A percentile compares a stretch with the other conserved stretches of the same genome.
phyloP scores from a whole-genome alignment of 2,329 filamentous ascomycete genomes.

The Chrysoporthe austroafricana region DNA sequence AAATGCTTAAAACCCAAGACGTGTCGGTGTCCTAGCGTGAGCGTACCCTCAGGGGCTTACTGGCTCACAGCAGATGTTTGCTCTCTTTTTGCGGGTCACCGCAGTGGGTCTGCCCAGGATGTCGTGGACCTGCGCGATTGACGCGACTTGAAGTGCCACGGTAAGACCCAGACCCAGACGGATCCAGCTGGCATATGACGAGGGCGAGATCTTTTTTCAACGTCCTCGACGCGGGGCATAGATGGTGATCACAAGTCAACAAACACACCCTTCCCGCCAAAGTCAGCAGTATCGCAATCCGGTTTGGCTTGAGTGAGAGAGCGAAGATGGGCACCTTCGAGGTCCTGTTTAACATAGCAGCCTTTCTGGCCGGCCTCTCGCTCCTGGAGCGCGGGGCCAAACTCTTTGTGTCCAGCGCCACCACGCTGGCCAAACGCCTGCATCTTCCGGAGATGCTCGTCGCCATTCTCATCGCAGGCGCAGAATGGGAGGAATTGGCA shows the following conservation, averaged over 20 bases:
- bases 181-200: background rate
- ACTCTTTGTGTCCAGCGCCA: constrained; percentile 56
- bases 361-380: constrained; percentile 50
- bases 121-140: constrained; percentile 14
- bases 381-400: constrained; percentile 56
- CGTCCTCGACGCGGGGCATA: background rate
- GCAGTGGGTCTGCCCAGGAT: constrained; percentile 14
- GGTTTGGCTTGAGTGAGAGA: background rate
- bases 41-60: background rate
- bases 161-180: background rate
- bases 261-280: background rate
- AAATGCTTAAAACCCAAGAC: background rate
- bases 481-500: constrained; percentile 60
- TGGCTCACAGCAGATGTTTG: background rate
- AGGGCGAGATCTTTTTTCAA: background rate
- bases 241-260: background rate
- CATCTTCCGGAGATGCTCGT: constrained; percentile 52
- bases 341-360: constrained; percentile 43
- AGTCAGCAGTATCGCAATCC: background rate
- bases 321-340: constrained; percentile 22
- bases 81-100: constrained; percentile 1
- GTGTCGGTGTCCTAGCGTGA: background rate
- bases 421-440: constrained; percentile 48
- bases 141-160: constrained; percentile 6
- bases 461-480: constrained; percentile 55